Base-by-base conservation (phyloP, 2,329 filamentous ascomycete species). In the Microsporum audouinii region DNA sequence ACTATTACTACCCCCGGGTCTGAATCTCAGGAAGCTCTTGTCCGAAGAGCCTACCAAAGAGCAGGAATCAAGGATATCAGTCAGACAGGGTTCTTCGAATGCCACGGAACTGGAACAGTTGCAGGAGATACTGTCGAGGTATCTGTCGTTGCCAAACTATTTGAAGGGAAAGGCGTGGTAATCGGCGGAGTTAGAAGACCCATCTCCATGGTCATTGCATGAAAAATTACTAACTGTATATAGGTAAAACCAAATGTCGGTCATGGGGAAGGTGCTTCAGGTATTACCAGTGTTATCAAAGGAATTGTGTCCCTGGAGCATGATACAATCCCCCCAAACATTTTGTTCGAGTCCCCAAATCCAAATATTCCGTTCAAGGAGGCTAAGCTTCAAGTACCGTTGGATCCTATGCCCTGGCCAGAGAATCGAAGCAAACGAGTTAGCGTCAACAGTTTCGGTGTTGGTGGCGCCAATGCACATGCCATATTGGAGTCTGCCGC, bases 81-180 rank as follows among this genome's bases (percentile, higher is more conserved):
- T 27, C n/a, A 45, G 23, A 65, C 60, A 1, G 43, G 36, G 29
- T 61, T 56, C 38, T 59, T 64, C 23, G 63, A 64, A 39, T 56
- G 45, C 17, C 63, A 64, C 17, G 75, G 75, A 10, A 78, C 76
- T 0, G 76, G 75, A 7, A 73, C 71, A 1, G 57, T 55, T 2
- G 66, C 64, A 1, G 71, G 71, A 2, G 71, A 73, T 57, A 70
- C 66, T 1, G 57, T 62, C 1, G 68, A 70, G 49, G 36, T 58
- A 3, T 29, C 31, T 8, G 68, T 64, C 3, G 63, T 69, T 31
- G 57, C 56, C n/a, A 59, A 55, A 4, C 59, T 61, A 5, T 68
- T 69, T 45, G 59, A 41, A 4, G 36, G 10, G 3, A 57, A 27
- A 10, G 33, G 58, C n/a, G 47, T 70, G 1, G 63, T 58, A 6